Base-by-base conservation (phyloP, 2,329 filamentous ascomycete genomes). In the Alternaria triticimaculans region DNA sequence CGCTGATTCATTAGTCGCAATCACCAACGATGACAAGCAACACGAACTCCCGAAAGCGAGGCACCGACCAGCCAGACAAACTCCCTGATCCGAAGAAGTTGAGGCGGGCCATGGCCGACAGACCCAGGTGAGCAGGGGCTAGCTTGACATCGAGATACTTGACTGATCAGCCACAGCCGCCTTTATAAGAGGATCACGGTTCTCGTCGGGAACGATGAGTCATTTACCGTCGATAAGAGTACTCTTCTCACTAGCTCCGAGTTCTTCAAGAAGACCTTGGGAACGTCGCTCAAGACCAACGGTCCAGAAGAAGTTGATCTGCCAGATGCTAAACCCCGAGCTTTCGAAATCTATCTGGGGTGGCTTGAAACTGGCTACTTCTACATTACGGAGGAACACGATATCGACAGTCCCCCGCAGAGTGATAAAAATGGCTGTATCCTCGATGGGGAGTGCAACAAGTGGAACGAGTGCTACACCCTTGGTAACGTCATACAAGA, bases 361-460 rank as follows among this genome's bases (percentile, higher is more conserved):
- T 37, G 30, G 30, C 30, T 37, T 5, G 6, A n/a, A 37, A 37
- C 30, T 1, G 30, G 30, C 30, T 4, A 4, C 14, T 37, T 37
- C 14, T 37, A 37, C 30, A 37, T 37, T 4, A 8, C 0, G 0
- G 30, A 37, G 4, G 7, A 37, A n/a, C n/a, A n/a, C n/a, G n/a
- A n/a, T n/a, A n/a, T n/a, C n/a, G n/a, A n/a, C n/a, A n/a, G n/a
- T n/a, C n/a, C n/a, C n/a, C n/a, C n/a, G n/a, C n/a, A n/a, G n/a
- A n/a, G n/a, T n/a, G n/a, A n/a, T n/a, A 33, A 5, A 33, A 6
- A 6, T 0, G 11, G 10, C 25, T n/a, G n/a, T n/a, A n/a, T n/a
- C n/a, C n/a, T n/a, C n/a, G n/a, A n/a, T n/a, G 10, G 11, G 3
- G 30, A 33, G 30, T 37, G 3, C 4, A 0, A 0, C 0, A 37